Conservation (phyloP, 1,284 basidiomycete genomes). For the Naganishia sp. region DNA sequence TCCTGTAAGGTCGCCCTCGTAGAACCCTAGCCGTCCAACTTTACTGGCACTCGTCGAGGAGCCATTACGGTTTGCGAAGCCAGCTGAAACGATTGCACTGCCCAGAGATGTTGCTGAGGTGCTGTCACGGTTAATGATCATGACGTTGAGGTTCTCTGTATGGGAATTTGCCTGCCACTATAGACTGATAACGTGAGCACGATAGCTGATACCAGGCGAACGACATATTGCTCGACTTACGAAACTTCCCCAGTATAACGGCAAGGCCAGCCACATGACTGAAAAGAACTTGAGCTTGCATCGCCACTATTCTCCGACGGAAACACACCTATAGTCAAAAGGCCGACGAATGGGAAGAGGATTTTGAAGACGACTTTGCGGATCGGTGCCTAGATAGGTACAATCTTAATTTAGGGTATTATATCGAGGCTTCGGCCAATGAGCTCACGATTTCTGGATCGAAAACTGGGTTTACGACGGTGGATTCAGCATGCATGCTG, state of each 20-base stretch:
- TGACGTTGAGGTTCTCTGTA: constrained; percentile 25
- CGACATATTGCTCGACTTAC: constrained; percentile 8
- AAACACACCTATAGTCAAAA: constrained; percentile 16
- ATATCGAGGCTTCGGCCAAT: neutral
- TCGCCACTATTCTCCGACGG: neutral
- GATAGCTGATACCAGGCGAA: neutral
- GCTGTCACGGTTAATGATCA: constrained; percentile 29
- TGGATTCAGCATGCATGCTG: neutral
- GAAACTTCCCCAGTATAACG: constrained; percentile 33
- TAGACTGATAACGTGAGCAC: neutral
- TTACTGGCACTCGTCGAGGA: constrained; percentile 9
- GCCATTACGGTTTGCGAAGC: constrained; percentile 27
- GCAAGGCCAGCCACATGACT: constrained; percentile 27
- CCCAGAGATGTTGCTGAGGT: constrained; percentile 22
- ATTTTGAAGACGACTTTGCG: constrained; percentile 32
- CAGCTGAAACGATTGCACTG: constrained; percentile 14
- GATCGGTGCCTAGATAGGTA: constrained; percentile 16
- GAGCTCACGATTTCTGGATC: constrained; percentile 28
- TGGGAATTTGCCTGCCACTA: constrained; percentile 26
- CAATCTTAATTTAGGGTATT: neutral
- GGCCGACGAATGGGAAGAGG: neutral
- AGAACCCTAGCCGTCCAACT: constrained; percentile 28
- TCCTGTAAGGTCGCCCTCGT: constrained; percentile 3
- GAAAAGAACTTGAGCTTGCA: neutral
- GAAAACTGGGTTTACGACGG: constrained; percentile 3